Evolutionary conservation across 2,329 filamentous ascomycete genomes (phyloP).

Genomic region (Lasiodiplodia gonubiensis): DNA sequence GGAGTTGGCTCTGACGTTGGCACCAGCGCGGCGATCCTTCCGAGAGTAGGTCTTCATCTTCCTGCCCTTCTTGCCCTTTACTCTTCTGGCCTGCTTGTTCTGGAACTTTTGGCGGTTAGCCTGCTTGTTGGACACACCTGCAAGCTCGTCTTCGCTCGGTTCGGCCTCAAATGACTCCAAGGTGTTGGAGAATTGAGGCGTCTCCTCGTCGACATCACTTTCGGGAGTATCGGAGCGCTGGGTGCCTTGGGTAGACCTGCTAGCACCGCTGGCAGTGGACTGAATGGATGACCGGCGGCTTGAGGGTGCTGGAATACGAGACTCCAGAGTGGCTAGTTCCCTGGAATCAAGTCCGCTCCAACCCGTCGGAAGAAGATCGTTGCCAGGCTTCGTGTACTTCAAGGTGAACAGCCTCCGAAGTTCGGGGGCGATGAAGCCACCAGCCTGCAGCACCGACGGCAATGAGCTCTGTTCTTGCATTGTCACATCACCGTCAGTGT

Average conservation of each 20-base stretch:
- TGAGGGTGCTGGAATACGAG: conserved; percentile 48
- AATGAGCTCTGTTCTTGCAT: conserved; percentile 41
- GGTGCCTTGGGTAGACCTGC: conserved; percentile 8
- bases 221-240: conserved; percentile 20
- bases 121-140: conserved; percentile 34
- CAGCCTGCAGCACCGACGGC: conserved; percentile 60
- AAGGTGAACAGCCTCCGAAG: conserved; percentile 70
- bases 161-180: conserved; percentile 40
- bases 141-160: conserved; percentile 45
- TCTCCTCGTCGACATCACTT: conserved; percentile 43
- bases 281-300: conserved; percentile 44
- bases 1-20: conserved; percentile 24
- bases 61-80: conserved; percentile 42
- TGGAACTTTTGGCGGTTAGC: conserved; percentile 39
- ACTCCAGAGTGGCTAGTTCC: conserved; percentile 60
- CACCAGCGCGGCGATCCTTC: conserved; percentile 34
- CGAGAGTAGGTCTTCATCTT: conserved; percentile 37
- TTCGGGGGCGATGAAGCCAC: conserved; percentile 70
- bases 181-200: conserved; percentile 37
- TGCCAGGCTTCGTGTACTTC: conserved; percentile 63
- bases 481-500: conserved; percentile 37
- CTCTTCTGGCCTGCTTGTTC: conserved; percentile 33
- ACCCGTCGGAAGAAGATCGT: conserved; percentile 70
- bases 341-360: conserved; percentile 68
- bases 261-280: conserved; percentile 35